Conservation (phyloP, 208 protist species). For the Vickermania spadyakhi region DNA sequence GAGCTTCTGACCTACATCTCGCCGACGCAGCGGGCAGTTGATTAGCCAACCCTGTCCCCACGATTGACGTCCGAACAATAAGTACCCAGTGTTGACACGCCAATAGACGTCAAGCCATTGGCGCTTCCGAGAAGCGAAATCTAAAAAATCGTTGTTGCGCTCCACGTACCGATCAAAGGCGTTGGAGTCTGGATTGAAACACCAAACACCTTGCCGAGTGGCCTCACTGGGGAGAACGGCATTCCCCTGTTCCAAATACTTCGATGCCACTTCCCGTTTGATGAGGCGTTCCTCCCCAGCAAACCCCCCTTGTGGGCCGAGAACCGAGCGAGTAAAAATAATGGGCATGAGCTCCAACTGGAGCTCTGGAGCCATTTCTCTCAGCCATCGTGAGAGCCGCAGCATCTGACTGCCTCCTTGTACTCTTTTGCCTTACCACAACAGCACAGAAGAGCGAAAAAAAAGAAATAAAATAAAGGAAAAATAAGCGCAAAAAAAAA, state of each 20-base stretch:
- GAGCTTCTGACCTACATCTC: conserved; percentile 85
- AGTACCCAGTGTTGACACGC: conserved; percentile 89
- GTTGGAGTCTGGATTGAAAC: conserved; percentile 83
- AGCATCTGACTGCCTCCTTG: conserved; percentile 29
- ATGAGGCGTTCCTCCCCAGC: conserved; percentile 87
- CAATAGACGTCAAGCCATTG: conserved; percentile 92
- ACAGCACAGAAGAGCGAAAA: neutral
- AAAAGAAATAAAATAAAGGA: conserved; percentile 4
- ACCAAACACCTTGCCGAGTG: conserved; percentile 76
- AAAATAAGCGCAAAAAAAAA: conserved; percentile 2
- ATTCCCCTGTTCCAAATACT: conserved; percentile 68
- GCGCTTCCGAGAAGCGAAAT: conserved; percentile 86
- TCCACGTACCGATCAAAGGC: conserved; percentile 84
- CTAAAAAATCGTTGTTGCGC: conserved; percentile 82
- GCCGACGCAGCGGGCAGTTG: conserved; percentile 84
- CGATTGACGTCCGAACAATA: conserved; percentile 81
- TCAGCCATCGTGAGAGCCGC: conserved; percentile 42
- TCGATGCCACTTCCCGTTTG: conserved; percentile 78
- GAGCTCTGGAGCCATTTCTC: conserved; percentile 82
- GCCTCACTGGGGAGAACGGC: conserved; percentile 53
- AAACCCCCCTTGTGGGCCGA: conserved; percentile 84
- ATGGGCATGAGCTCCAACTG: conserved; percentile 85
- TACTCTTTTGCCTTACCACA: neutral
- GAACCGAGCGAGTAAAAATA: conserved; percentile 81
- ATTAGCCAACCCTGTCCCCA: conserved; percentile 86